Percentiles rank a stretch among this genome's conserved stretches.
Conservation (phyloP, 2,329 filamentous ascomycete genomes). For the Neonectria coccinea region DNA sequence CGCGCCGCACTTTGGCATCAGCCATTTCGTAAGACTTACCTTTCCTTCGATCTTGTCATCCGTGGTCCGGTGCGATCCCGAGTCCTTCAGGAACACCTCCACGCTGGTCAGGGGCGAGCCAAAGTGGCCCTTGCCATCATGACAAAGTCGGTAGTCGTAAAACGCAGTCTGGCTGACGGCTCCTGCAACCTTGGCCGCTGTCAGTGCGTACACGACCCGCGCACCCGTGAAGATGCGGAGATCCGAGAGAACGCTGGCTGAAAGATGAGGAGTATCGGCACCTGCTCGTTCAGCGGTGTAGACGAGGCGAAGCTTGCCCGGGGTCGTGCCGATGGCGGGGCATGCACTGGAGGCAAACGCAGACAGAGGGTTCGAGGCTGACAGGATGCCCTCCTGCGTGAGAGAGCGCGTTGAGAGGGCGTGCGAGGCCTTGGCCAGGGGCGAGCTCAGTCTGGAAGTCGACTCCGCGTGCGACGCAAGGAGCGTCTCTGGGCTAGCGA, state of each 20-base stretch:
- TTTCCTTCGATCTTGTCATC: slow-evolving; percentile 72
- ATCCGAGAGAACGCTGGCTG: slow-evolving; percentile 78
- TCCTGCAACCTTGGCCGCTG: slow-evolving; percentile 85
- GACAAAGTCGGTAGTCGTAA: slow-evolving; percentile 81
- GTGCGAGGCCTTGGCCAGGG: slow-evolving; percentile 75
- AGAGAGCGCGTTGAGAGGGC: slow-evolving; percentile 78
- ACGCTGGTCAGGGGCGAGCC: slow-evolving; percentile 83
- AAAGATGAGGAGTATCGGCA: slow-evolving; percentile 71
- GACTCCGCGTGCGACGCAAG: slow-evolving; percentile 74
- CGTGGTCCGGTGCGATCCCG: slow-evolving; percentile 68
- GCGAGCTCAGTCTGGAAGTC: slow-evolving; percentile 68
- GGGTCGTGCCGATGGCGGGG: slow-evolving; percentile 69
- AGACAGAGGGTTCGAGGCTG: slow-evolving; percentile 63
- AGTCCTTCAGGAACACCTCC: slow-evolving; percentile 80
- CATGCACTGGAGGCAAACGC: slow-evolving; percentile 68
- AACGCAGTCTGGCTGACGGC: slow-evolving; percentile 88
- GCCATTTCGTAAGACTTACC: slow-evolving; percentile 58
- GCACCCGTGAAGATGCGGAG: slow-evolving; percentile 84
- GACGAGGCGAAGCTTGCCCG: slow-evolving; percentile 83
- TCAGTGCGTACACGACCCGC: slow-evolving; percentile 86
- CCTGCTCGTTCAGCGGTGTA: slow-evolving; percentile 81
- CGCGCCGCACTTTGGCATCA: background rate
- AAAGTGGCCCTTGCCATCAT: slow-evolving; percentile 70
- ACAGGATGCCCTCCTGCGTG: slow-evolving; percentile 76
- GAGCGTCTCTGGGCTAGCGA: slow-evolving; percentile 80